phyloP scores from a whole-genome alignment of 2,329 filamentous ascomycete species.

The Akanthomyces lecanii region DNA sequence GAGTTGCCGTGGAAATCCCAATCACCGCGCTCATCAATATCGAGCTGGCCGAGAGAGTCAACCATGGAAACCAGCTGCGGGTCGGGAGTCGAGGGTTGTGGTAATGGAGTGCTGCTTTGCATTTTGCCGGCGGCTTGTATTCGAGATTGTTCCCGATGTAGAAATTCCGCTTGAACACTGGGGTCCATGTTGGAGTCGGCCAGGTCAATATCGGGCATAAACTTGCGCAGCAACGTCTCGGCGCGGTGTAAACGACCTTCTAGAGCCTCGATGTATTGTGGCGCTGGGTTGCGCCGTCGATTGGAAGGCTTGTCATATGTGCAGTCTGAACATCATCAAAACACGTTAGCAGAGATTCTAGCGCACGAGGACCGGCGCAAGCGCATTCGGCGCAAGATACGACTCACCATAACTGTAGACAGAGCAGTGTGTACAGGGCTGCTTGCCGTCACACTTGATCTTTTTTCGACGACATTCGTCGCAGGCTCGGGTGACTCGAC shows the following conservation, averaged over 20 bases:
- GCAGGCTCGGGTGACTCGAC: conserved; percentile 75
- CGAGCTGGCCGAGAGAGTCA: conserved; percentile 82
- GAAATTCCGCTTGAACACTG: conserved; percentile 65
- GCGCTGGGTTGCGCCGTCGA: conserved; percentile 80
- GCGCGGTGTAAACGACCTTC: conserved; percentile 79
- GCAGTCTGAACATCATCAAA: conserved; percentile 59
- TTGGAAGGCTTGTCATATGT: conserved; percentile 96
- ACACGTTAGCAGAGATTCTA: not conserved
- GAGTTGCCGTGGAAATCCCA: conserved; percentile 96
- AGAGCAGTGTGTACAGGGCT: conserved; percentile 91
- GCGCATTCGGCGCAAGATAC: not conserved
- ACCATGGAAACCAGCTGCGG: conserved; percentile 90
- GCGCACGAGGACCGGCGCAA: not conserved
- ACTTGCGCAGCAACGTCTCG: conserved; percentile 71
- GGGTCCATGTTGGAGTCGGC: conserved; percentile 81
- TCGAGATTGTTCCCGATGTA: conserved; percentile 50
- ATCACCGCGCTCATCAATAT: conserved; percentile 84
- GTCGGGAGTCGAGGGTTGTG: conserved; percentile 51
- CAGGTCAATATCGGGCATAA: conserved; percentile 79
- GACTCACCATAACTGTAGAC: conserved; percentile 93
- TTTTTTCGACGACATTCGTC: conserved; percentile 82
- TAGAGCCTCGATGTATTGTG: conserved; percentile 87
- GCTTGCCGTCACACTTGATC: conserved; percentile 83
- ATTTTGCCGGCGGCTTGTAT: conserved; percentile 40
- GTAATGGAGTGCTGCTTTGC: conserved; percentile 31